Base-by-base conservation (phyloP, 257 asterid species). In the Capsicum baccatum region DNA sequence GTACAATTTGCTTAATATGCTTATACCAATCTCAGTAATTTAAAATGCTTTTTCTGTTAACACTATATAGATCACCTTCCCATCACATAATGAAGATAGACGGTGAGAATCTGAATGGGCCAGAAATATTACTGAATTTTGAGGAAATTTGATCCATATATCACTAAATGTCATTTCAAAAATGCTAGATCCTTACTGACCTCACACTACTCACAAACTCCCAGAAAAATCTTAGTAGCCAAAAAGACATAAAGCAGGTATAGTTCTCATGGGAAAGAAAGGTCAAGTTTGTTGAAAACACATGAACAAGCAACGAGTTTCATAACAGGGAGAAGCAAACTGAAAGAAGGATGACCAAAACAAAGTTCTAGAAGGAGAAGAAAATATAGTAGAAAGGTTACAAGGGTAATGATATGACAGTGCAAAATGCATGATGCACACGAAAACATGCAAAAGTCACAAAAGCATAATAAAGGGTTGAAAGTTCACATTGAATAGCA, bases 401-500 rank as follows among this genome's bases (percentile, higher is more conserved):
- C 11, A 35, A 35, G 44, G 74, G 50, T 14, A 35, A 66, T 6
- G 76, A 68, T 14, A 37, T 68, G 52, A 37, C 52, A 14, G 7
- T 64, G 44, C 37, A 37, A 37, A 68, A 68, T 68, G 78, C 78
- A 55, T 79, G 67, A 52, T 6, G 83, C 68, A 79, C 35, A 57
- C 33, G 50, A 26, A 37, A 56, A 33, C 26, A 55, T 56, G 68
- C 37, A 15, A 56, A 33, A 56, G 15, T 35, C 63, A 35, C 35
- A 79, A 55, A 50, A 26, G 47, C 67, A 79, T 11, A 14, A 14
- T 33, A 42, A 15, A 16, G 26, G 54, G 68, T 81, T 58, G 89
- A 64, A 81, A 74, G 64, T 83, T 81, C 92, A 92, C 88, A 87
- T 87, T 91, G 94, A 94, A 91, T 85, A 91, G 83, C 90, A 94